Base-by-base conservation (phyloP, 495 filamentous ascomycete species). In the Hypomontagnella submonticulosa region DNA sequence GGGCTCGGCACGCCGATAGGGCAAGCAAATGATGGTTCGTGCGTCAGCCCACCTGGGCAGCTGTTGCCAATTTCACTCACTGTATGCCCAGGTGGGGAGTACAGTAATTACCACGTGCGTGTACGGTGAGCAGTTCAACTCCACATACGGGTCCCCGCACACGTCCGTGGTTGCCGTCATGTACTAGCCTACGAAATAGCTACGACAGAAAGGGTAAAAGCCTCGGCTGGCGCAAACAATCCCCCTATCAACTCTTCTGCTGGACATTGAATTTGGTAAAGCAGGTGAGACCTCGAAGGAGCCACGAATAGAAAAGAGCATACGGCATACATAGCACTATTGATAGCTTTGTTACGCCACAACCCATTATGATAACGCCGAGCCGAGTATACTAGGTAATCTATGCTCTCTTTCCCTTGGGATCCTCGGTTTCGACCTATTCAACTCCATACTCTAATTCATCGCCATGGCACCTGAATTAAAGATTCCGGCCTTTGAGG, bases 401-500 rank as follows among this genome's bases (percentile, higher is more conserved):
- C 8, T 12, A n/a, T 18, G 27, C 19, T n/a, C 8, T 41, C 37
- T 15, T 13, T 30, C 15, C 41, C 13, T 15, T n/a, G n/a, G n/a
- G n/a, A 51, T 11, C 15, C 20, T 20, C 13, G 20, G 3, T 12
- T 48, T 48, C 13, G 44, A 52, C 36, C 27, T 52, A 30, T 10
- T 32, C 16, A 8, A 32, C 12, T 41, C n/a, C 8, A 30, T 33
- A 47, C 4, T 36, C 43, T 10, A 16, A 16, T 18, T 44, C 23
- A 34, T 38, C 16, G 74, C 13, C 36, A 81, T 80, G 77, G 67
- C 74, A 12, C 40, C 64, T 60, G 68, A 75, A 34, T 57, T 76
- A 42, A 63, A 80, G 42, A 79, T 89, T 63, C 82, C 79, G 47
- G 79, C 81, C 62, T 84, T 92, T 65, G 78, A 90, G 74, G 79